Percentiles rank a stretch among this genome's conserved stretches.
Conservation (phyloP, 2,329 filamentous ascomycete species). For the Diaporthe batatas region DNA sequence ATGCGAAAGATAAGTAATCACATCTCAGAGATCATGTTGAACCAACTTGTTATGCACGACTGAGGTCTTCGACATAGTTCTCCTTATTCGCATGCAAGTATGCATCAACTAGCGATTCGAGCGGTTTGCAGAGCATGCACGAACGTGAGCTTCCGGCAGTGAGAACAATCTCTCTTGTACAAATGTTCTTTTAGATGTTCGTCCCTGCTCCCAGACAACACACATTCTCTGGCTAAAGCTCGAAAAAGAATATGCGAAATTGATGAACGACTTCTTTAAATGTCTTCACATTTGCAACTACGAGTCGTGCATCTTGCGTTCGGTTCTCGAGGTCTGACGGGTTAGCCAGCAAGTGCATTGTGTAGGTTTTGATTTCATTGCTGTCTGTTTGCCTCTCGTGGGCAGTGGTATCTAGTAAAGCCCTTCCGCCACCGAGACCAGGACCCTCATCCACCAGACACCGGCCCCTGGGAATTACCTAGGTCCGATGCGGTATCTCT, state of each 20-base stretch:
- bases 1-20: conserved; percentile 21
- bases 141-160: no score
- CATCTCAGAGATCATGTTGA: background rate
- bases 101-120: background rate
- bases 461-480: background rate
- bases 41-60: background rate
- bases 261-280: fast-evolving
- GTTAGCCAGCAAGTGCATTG: background rate
- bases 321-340: background rate
- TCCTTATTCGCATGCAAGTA: background rate
- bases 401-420: conserved; percentile 10
- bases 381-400: background rate
- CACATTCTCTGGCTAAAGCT: background rate
- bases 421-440: background rate
- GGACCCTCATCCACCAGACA: no score
- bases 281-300: background rate
- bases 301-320: background rate
- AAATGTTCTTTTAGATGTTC: background rate
- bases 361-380: background rate
- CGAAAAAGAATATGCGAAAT: no score
- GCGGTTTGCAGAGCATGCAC: background rate
- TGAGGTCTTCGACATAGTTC: background rate
- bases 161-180: background rate
- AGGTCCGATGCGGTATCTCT: background rate
- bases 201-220: background rate